Percentiles rank a stretch among this genome's conserved stretches.
Evolutionary conservation across 2,329 filamentous ascomycete species (phyloP).

Genomic region (Ophiostoma fasciatum): DNA sequence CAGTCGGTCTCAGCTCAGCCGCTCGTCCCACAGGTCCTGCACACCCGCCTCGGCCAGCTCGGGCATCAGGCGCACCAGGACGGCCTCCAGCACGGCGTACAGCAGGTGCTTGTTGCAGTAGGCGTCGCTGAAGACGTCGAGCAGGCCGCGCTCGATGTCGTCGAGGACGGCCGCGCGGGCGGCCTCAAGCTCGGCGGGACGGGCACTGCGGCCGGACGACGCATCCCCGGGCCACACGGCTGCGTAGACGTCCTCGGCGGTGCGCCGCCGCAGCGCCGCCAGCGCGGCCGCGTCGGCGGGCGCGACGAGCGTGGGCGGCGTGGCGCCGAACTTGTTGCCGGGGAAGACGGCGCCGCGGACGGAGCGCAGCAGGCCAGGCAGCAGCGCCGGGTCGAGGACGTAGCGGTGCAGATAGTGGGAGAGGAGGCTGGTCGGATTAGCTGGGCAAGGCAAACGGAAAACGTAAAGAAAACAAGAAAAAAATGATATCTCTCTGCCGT

Average conservation of each 20-base stretch:
- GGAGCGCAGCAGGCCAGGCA: conserved; percentile 53
- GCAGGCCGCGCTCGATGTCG: conserved; percentile 47
- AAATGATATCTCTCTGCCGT: too few species aligned
- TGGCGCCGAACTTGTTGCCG: conserved; percentile 53
- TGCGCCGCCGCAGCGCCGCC: conserved; percentile 36
- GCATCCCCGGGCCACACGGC: conserved; percentile 4
- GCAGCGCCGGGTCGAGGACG: conserved; percentile 46
- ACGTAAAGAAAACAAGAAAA: background rate
- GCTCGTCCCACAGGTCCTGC: background rate
- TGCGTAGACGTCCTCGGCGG: conserved; percentile 10
- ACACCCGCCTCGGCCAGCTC: conserved; percentile 59
- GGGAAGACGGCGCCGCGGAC: conserved; percentile 74
- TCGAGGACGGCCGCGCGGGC: conserved; percentile 29
- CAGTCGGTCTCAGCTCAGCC: too few species aligned
- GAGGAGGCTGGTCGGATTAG: conserved; percentile 44
- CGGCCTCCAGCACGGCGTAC: conserved; percentile 65
- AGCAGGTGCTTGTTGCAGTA: conserved; percentile 91
- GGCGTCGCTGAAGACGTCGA: conserved; percentile 63
- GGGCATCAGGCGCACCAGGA: conserved; percentile 71
- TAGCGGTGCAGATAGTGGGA: conserved; percentile 40
- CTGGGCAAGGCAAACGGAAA: too few species aligned
- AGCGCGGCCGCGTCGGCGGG: conserved; percentile 45
- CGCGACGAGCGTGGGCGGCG: conserved; percentile 41
- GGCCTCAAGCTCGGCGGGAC: background rate
- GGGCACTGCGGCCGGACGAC: background rate